Percentiles rank a stretch among this genome's conserved stretches.
phyloP scores from a whole-genome alignment of 2,329 filamentous ascomycete genomes.

The Fusarium robinianum region DNA sequence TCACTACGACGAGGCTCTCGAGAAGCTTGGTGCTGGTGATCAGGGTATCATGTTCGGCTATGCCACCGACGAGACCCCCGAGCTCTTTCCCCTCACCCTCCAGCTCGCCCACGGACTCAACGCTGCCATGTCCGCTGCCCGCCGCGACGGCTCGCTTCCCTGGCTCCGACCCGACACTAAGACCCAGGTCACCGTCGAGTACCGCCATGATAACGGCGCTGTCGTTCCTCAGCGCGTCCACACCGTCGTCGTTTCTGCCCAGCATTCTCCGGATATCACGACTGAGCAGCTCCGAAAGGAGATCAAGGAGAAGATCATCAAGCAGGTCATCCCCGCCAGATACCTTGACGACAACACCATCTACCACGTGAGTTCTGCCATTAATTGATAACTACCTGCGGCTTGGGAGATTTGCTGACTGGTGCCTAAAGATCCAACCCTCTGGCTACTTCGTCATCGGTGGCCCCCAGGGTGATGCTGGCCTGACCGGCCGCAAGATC shows the following conservation, averaged over 20 bases:
- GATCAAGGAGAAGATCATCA: constrained; percentile 96
- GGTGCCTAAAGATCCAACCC: constrained; percentile 74
- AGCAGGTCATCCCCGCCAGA: constrained; percentile 88
- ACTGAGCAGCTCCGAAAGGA: constrained; percentile 93
- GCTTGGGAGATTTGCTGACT: too few species aligned
- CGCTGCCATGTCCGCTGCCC: constrained; percentile 87
- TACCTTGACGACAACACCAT: constrained; percentile 91
- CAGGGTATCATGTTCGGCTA: constrained; percentile 99
- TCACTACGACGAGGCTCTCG: constrained; percentile 95
- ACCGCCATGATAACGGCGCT: constrained; percentile 93
- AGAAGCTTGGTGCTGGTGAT: constrained; percentile 98
- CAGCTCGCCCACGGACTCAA: constrained; percentile 97
- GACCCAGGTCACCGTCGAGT: constrained; percentile 99
- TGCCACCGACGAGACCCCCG: constrained; percentile 98
- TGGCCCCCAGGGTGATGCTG: constrained; percentile 97
- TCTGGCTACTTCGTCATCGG: constrained; percentile 99
- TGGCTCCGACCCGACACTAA: constrained; percentile 99
- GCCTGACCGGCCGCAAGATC: constrained; percentile 99
- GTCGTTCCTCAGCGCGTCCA: constrained; percentile 91
- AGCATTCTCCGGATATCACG: constrained; percentile 86
- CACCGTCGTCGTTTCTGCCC: constrained; percentile 95
- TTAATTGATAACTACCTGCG: too few species aligned
- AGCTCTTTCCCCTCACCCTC: constrained; percentile 93
- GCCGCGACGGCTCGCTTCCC: constrained; percentile 82
- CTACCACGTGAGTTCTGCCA: constrained; percentile 82